Base-by-base conservation (phyloP, 2,329 filamentous ascomycete species). In the Aspergillus pseudoviridinutans region DNA sequence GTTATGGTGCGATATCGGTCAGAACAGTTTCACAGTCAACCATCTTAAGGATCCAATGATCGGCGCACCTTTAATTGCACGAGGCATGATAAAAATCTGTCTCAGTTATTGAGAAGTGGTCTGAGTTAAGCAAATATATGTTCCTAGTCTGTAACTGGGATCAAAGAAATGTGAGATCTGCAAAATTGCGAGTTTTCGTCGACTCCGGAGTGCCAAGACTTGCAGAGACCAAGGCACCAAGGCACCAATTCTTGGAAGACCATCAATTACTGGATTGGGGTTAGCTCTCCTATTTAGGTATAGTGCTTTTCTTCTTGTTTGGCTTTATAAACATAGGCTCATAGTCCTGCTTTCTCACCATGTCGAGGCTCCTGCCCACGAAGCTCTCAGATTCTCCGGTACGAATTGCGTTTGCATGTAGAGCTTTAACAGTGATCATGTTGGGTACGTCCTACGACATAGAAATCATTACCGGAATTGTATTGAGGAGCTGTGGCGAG, bases 51-150 rank as follows among this genome's bases (percentile, higher is more conserved):
- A 7, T 25, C 27, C 29, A 25, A 22, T 25, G 27, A 29, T 46
- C 1, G 20, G 14, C n/a, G 29, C 60, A 76, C 75, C 75, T 72
- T 71, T 68, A 24, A 77, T 71, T 6, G 75, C 75, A 57, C 74
- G 74, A 9, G 75, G 75, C 75, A 77, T 77, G 27, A 14, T 66
- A 59, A 35, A 17, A 3, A 17, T 17, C 41, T 38, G n/a, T 14
- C 28, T 42, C 17, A 22, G 6, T 8, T 38, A 42, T 41, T 29
- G 24, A 54, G 49, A 9, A 9, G 3, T 3, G 14, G 14, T 17
- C 32, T 38, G 6, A 38, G 32, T 17, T 38, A 7, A 14, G 14
- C 32, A 17, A 38, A 38, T 38, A 22, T 42, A 8, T 50, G 24
- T 35, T 38, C 14, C n/a, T 7, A 50, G 24, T n/a, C 10, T 50